A percentile compares a stretch with the other conserved stretches of the same genome.
phyloP scores from a whole-genome alignment of 371 early-diverging fungal genomes.

The Coemansia sp. region DNA sequence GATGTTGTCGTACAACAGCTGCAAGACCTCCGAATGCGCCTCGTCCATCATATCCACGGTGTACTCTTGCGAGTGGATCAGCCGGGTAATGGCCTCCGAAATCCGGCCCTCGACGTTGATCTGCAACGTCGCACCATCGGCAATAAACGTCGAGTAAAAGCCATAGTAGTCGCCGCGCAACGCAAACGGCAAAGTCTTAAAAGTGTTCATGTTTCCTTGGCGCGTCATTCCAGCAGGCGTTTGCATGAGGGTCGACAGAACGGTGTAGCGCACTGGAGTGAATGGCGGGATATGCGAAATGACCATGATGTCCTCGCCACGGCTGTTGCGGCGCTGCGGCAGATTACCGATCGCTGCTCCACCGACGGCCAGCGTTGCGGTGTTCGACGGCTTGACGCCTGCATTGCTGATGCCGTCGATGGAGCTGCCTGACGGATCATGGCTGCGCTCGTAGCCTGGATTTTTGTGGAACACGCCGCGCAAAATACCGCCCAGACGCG shows the following conservation, averaged over 20 bases:
- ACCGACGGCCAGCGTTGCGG: conserved; percentile 38
- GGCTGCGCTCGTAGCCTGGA: conserved; percentile 6
- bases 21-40: conserved; percentile 51
- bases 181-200: conserved; percentile 49
- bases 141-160: conserved; percentile 51
- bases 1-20: conserved; percentile 52
- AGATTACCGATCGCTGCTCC: conserved; percentile 48
- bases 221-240: conserved; percentile 46
- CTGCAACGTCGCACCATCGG: conserved; percentile 52
- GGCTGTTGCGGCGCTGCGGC: conserved; percentile 48
- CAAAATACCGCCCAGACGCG: conserved; percentile 13
- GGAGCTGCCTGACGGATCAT: neutral
- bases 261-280: conserved; percentile 48
- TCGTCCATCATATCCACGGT: conserved; percentile 55
- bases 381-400: conserved; percentile 31
- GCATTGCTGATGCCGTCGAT: conserved; percentile 1
- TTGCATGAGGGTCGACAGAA: conserved; percentile 45
- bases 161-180: conserved; percentile 51
- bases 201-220: conserved; percentile 44
- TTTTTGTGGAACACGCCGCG: conserved; percentile 11
- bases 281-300: conserved; percentile 49
- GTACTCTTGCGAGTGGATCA: conserved; percentile 50
- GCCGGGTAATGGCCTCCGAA: conserved; percentile 42
- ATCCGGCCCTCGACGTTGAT: conserved; percentile 51
- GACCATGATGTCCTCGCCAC: conserved; percentile 49